Base-by-base conservation (phyloP, 108 stramenopile genomes). In the Nitzschia sp. region DNA sequence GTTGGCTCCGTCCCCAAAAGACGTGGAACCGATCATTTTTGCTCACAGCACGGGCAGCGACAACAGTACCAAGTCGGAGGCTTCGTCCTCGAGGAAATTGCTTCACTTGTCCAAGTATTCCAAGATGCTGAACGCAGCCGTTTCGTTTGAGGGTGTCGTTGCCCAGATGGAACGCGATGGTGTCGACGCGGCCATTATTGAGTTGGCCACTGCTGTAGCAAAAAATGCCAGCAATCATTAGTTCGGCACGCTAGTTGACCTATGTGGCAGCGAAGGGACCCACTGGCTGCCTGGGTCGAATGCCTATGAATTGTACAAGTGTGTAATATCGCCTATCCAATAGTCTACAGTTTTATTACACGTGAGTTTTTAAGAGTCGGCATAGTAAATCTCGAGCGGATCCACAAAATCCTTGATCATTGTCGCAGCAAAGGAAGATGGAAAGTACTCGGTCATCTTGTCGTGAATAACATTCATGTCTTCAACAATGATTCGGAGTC, bases 401-500 rank as follows among this genome's bases (percentile, higher is more conserved):
- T 74, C 79, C 26, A 82, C 35, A 45, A 90, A 84, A 70, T 90
- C 89, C 21, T 81, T 56, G 17, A 68, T 72, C 79, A 85, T 74
- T 17, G 54, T 63, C 68, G 80, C 73, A 22, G 59, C 66, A 63
- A 76, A 86, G 28, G 80, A 76, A 9, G 85, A 81, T 2, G 71
- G 72, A 25, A 45, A 71, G 48, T 57, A 73, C 54, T 90, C 82
- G 1, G 74, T 75, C 63, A 82, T 64, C 55, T 84, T 86, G 58
- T 85, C 79, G 28, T 78, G 60, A 28, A 83, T 35, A n/a, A 21
- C 31, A 44, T 71, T 70, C 30, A 77, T 21, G 64, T 90, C 84
- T 45, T 90, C 89, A 2, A 76, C 52, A 53, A 90, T 79, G 45
- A 90, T 61, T 36, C 89, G 78, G 19, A 90, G 53, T 31, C 80